phyloP scores from a whole-genome alignment of 768 basidiomycete species.

The Mrakia frigida region DNA sequence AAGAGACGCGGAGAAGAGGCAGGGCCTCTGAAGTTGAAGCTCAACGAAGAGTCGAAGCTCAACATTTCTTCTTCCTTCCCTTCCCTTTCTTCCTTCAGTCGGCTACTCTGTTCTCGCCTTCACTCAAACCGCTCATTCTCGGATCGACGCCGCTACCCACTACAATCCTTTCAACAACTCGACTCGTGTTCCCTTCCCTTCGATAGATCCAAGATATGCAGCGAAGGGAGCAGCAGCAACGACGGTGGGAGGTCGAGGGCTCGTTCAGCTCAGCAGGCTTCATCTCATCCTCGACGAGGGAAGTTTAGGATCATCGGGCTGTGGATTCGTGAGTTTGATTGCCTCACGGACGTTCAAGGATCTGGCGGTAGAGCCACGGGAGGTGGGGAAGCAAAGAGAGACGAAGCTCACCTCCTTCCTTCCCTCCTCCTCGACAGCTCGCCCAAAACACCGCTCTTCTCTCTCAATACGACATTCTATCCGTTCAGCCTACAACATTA shows the following conservation, averaged over 20 bases:
- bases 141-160: constrained; percentile 66
- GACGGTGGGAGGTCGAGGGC: constrained; percentile 47
- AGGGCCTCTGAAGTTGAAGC: neutral
- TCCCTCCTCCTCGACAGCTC: constrained; percentile 50
- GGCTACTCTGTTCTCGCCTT: constrained; percentile 79
- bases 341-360: neutral
- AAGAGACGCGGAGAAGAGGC: neutral
- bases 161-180: constrained; percentile 55
- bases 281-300: constrained; percentile 76
- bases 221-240: constrained; percentile 46
- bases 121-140: constrained; percentile 65
- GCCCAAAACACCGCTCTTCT: constrained; percentile 62
- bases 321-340: constrained; percentile 58
- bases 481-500: constrained; percentile 67
- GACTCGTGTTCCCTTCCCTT: constrained; percentile 33
- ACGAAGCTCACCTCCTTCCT: neutral
- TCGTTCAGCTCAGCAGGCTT: constrained; percentile 63
- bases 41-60: neutral
- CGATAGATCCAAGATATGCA: constrained; percentile 52
- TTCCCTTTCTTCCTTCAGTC: constrained; percentile 51
- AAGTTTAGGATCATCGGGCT: constrained; percentile 66
- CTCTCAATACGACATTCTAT: constrained; percentile 67
- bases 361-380: neutral
- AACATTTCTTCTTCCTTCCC: constrained; percentile 52
- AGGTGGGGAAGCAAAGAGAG: neutral